Conservation (phyloP, 139 green algal species). For the Chlorella vulgaris region DNA sequence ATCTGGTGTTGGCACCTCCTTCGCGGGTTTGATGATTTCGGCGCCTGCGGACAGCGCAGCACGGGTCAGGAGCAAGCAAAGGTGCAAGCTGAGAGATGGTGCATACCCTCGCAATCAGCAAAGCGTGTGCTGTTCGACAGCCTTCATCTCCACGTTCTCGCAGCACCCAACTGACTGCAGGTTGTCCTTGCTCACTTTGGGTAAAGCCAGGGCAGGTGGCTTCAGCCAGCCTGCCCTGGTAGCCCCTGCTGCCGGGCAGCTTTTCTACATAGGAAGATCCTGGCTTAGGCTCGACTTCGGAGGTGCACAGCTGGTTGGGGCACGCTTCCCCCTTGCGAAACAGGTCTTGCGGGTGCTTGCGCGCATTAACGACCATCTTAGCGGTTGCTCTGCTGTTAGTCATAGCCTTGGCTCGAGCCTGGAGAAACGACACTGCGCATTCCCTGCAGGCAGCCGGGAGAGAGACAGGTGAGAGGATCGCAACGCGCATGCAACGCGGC, state of each 20-base stretch:
- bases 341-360: neutral
- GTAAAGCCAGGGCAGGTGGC: constrained; percentile 7
- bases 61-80: neutral
- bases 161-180: neutral
- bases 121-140: neutral
- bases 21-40: no score
- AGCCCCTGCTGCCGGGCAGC: neutral
- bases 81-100: no score
- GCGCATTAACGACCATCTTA: neutral
- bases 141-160: no score
- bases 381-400: neutral
- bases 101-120: no score
- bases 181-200: no score
- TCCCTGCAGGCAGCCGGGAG: neutral
- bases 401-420: neutral
- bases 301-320: neutral
- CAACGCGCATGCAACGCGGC: neutral
- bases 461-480: neutral
- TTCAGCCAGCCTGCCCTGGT: neutral
- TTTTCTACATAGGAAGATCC: neutral
- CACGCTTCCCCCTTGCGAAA: neutral
- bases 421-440: neutral
- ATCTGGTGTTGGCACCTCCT: no score
- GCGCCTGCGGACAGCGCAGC: neutral
- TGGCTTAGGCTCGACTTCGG: neutral